phyloP scores from a whole-genome alignment of 2,329 filamentous ascomycete species.

The Epichloe sylvatica region DNA sequence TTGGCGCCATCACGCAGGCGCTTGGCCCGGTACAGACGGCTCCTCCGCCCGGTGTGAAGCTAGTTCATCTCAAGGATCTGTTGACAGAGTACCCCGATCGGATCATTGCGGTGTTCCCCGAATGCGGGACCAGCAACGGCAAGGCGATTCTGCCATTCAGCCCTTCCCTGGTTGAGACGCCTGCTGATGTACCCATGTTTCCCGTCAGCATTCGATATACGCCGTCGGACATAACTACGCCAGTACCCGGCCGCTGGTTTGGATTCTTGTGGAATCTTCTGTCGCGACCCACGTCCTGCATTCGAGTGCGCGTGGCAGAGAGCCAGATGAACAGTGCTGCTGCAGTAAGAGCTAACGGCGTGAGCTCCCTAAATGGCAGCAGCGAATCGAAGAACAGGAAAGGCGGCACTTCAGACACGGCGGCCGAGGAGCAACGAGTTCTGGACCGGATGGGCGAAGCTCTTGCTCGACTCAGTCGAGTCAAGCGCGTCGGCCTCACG shows the following conservation, averaged over 20 bases:
- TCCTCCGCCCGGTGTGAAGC: slow-evolving; percentile 29
- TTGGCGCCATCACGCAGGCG: slow-evolving; percentile 60
- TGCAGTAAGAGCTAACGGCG: slow-evolving; percentile 22
- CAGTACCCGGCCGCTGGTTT: slow-evolving; percentile 59
- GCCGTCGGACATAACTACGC: slow-evolving; percentile 79
- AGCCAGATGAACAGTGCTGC: slow-evolving; percentile 42
- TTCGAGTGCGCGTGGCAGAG: slow-evolving; percentile 81
- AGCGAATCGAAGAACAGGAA: slow-evolving; percentile 16
- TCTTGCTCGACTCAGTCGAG: slow-evolving; percentile 71
- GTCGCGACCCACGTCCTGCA: slow-evolving; percentile 72
- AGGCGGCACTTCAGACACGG: slow-evolving; percentile 16
- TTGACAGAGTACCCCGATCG: slow-evolving; percentile 55
- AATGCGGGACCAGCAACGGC: slow-evolving; percentile 89
- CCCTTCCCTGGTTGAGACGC: slow-evolving; percentile 57
- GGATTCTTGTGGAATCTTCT: slow-evolving; percentile 77
- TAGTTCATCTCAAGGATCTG: slow-evolving; percentile 51
- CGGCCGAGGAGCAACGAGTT: slow-evolving; percentile 49
- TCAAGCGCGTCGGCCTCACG: slow-evolving; percentile 77
- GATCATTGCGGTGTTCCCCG: slow-evolving; percentile 77
- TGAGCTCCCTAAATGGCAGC: slow-evolving; percentile 13
- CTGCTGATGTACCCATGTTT: slow-evolving; percentile 62
- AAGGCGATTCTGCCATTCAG: slow-evolving; percentile 76
- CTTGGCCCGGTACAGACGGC: slow-evolving; percentile 44
- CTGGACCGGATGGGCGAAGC: slow-evolving; percentile 73
- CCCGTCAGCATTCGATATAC: slow-evolving; percentile 84